A percentile compares a stretch with the other conserved stretches of the same genome.
phyloP scores from a whole-genome alignment of 2,329 filamentous ascomycete species.

The Herpotrichia juniperi region DNA sequence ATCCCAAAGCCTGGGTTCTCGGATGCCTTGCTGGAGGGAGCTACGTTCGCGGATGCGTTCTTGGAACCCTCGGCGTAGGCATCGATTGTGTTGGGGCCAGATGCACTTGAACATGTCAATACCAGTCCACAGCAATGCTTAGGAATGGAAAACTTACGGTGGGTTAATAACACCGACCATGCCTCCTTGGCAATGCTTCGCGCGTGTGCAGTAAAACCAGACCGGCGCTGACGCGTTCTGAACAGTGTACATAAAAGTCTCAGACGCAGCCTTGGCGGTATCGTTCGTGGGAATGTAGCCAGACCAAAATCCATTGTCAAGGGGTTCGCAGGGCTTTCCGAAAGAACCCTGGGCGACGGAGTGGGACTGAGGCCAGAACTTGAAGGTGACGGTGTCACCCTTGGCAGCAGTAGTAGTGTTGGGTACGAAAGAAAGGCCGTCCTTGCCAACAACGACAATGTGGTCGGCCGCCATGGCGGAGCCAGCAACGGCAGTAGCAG shows the following conservation, averaged over 20 bases:
- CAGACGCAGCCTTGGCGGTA: constrained; percentile 27
- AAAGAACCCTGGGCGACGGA: constrained; percentile 46
- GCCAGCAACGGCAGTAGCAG: constrained; percentile 37
- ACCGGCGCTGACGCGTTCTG: constrained; percentile 44
- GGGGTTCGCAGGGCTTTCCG: constrained; percentile 40
- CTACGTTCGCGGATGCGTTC: constrained; percentile 25
- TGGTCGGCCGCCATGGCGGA: constrained; percentile 39
- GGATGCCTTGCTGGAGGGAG: constrained; percentile 17
- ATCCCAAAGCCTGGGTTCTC: constrained; percentile 34
- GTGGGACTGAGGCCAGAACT: constrained; percentile 49
- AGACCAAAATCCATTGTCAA: constrained; percentile 44
- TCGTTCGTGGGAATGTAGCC: constrained; percentile 40
- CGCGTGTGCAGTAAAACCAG: constrained; percentile 50
- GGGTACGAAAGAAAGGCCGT: constrained; percentile 40
- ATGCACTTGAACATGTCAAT: constrained; percentile 11
- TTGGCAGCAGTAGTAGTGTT: constrained; percentile 39
- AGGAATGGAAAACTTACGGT: constrained; percentile 30
- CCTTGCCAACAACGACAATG: constrained; percentile 39
- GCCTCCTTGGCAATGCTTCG: constrained; percentile 44
- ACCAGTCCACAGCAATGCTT: background rate
- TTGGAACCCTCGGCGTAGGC: constrained; percentile 33
- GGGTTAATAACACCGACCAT: constrained; percentile 50
- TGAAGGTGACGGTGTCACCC: constrained; percentile 46
- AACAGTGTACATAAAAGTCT: constrained; percentile 41
- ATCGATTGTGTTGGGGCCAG: constrained; percentile 21